These are phyloP conservation scores for Phytomonas francai DNA, from an alignment of 208 protist genomes.

Conservation along the genomic window DNA sequence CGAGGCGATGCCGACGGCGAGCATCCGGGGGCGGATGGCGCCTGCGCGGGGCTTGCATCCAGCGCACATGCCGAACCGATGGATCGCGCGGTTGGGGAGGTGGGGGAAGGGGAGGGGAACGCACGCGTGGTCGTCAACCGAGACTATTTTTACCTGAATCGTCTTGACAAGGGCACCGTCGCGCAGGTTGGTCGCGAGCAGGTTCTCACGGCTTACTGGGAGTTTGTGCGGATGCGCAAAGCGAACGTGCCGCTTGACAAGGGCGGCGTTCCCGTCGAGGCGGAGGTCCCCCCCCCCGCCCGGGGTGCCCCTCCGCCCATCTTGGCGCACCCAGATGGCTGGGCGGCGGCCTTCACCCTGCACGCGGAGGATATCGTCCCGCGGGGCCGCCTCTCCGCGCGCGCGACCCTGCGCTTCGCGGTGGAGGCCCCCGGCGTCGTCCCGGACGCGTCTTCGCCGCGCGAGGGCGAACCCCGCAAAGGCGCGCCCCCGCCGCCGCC, in stretches of 20 bases:
- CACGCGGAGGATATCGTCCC: conserved; percentile 23
- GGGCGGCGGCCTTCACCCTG: conserved; percentile 31
- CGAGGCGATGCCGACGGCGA: background rate
- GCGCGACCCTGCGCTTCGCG: conserved; percentile 17
- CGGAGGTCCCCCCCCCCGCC: background rate
- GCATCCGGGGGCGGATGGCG: background rate
- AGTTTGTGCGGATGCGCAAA: no score
- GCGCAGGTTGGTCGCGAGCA: conserved; percentile 13
- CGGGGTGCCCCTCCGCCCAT: background rate
- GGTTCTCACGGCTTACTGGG: conserved; percentile 15
- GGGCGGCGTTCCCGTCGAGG: conserved; percentile 2
- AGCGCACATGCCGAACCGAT: no score
- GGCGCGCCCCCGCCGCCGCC: no score
- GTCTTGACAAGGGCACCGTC: background rate
- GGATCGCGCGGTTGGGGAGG: no score
- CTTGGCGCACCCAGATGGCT: conserved; percentile 5
- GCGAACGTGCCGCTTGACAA: background rate
- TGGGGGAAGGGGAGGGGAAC: no score
- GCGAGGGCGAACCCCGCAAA: no score
- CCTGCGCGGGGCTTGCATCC: background rate
- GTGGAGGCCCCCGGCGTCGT: no score
- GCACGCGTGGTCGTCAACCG: no score
- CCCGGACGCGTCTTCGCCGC: no score
- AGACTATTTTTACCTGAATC: no score
- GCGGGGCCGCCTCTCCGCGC: conserved; percentile 13